These are phyloP conservation scores for Oryza punctata DNA, from an alignment of 176 grass and related monocot genomes.

Conservation along the genomic window DNA sequence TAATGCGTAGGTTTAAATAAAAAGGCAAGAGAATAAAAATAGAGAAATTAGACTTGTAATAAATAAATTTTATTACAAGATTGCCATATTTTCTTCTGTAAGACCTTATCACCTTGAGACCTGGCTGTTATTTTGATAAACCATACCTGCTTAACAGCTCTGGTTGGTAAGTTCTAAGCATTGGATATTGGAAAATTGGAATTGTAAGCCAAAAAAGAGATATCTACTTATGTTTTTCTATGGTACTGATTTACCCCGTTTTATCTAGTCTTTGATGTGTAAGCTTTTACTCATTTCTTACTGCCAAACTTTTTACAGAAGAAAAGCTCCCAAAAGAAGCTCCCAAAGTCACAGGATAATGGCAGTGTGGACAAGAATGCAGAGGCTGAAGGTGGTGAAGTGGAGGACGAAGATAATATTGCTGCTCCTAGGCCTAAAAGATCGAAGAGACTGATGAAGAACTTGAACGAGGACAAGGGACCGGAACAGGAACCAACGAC, in stretches of 20 bases:
- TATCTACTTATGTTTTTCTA: background rate
- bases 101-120: slow-evolving; percentile 11
- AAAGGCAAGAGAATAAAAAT: too few relatives aligned
- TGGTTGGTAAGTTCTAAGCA: background rate
- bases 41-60: background rate
- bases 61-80: background rate
- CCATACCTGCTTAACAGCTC: background rate
- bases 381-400: slow-evolving; percentile 32
- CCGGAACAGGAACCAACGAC: background rate
- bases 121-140: background rate
- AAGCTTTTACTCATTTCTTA: slow-evolving; percentile 24
- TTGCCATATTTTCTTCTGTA: slow-evolving; percentile 17
- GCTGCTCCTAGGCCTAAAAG: slow-evolving; percentile 68
- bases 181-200: too few relatives aligned
- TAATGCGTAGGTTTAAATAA: background rate
- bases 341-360: slow-evolving; percentile 44
- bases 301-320: slow-evolving; percentile 52
- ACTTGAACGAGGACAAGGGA: slow-evolving; percentile 49
- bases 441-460: slow-evolving; percentile 65
- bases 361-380: slow-evolving; percentile 40
- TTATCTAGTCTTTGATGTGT: background rate
- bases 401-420: slow-evolving; percentile 52
- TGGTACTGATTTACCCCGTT: background rate
- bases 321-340: slow-evolving; percentile 69
- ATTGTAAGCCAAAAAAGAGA: background rate